These are phyloP conservation scores for Trametes sp. DNA, from an alignment of 1,284 basidiomycete genomes.

Conservation along the genomic window DNA sequence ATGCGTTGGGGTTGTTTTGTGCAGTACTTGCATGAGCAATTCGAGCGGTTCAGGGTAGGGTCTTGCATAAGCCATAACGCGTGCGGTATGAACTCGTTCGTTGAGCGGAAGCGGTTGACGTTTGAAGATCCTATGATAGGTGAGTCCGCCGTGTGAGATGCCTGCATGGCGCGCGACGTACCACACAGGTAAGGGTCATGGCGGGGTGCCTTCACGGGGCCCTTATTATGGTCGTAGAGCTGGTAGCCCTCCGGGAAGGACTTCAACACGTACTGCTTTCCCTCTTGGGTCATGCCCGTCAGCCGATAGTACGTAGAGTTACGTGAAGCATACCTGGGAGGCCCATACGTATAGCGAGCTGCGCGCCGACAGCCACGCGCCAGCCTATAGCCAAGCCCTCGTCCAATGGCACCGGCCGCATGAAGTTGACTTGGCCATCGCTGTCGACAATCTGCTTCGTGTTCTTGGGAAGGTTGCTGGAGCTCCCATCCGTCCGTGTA, in stretches of 20 bases:
- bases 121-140: conserved; percentile 49
- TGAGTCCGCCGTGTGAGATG: conserved; percentile 35
- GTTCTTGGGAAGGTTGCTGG: conserved; percentile 60
- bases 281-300: conserved; percentile 46
- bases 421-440: conserved; percentile 74
- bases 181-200: conserved; percentile 82
- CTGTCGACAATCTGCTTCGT: conserved; percentile 58
- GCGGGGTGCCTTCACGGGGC: conserved; percentile 56
- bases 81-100: conserved; percentile 83
- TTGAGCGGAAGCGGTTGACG: conserved; percentile 70
- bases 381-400: conserved; percentile 63
- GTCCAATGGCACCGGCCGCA: conserved; percentile 59
- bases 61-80: conserved; percentile 79
- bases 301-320: background rate
- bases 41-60: conserved; percentile 50
- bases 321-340: conserved; percentile 52
- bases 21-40: conserved; percentile 85
- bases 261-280: conserved; percentile 65
- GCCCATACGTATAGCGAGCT: conserved; percentile 59
- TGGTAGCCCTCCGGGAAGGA: conserved; percentile 72
- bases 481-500: conserved; percentile 64
- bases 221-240: conserved; percentile 81
- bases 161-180: conserved; percentile 42
- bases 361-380: conserved; percentile 62
- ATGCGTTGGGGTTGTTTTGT: conserved; percentile 69